phyloP scores from a whole-genome alignment of 768 basidiomycete genomes.

The Udeniomyces megalosporus region DNA sequence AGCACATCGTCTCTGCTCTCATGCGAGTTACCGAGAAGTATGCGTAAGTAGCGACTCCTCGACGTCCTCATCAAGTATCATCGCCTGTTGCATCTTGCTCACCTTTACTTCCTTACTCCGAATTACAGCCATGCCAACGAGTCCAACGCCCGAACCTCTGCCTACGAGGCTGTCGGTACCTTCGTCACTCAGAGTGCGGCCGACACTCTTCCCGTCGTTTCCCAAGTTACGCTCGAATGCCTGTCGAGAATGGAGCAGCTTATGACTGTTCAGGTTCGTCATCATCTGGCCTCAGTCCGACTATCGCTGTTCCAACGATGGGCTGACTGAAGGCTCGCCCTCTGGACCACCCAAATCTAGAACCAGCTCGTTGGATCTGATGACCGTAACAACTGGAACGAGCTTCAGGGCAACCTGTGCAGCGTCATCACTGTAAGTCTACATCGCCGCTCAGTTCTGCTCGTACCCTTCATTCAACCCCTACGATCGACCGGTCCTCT shows the following conservation, averaged over 20 bases:
- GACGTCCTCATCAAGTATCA: background rate
- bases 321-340: background rate
- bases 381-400: conserved; percentile 97
- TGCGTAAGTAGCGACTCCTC: conserved; percentile 35
- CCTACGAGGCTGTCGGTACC: conserved; percentile 86
- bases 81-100: background rate
- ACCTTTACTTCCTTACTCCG: background rate
- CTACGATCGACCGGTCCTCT: no score
- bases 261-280: conserved; percentile 56
- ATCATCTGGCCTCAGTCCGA: no score
- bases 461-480: no score
- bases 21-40: conserved; percentile 62
- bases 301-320: background rate
- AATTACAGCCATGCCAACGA: conserved; percentile 54
- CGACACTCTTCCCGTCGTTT: conserved; percentile 65
- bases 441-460: no score
- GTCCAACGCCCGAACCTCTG: conserved; percentile 80
- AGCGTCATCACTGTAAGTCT: conserved; percentile 63
- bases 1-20: conserved; percentile 67
- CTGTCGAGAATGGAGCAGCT: conserved; percentile 83
- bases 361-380: conserved; percentile 88
- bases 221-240: conserved; percentile 62
- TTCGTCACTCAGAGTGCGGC: conserved; percentile 63
- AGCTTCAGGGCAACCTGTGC: conserved; percentile 88
- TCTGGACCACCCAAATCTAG: conserved; percentile 34